phyloP scores from a whole-genome alignment of 305 asterid genomes.

The Fraxinus latifolia region DNA sequence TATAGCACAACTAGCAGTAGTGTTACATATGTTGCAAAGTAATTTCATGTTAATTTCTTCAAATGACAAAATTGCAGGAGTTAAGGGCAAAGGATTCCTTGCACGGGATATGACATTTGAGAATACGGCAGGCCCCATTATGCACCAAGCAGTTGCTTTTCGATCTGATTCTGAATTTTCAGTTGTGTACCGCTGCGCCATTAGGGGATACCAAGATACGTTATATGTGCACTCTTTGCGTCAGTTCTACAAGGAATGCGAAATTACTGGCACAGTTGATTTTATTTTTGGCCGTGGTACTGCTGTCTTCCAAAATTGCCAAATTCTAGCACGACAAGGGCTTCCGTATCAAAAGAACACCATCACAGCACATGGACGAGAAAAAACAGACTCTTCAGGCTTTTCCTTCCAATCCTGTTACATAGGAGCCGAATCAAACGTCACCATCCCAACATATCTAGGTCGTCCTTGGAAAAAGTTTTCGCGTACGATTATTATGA shows the following conservation, averaged over 20 bases:
- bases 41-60: neutral
- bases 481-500: slow-evolving; percentile 54
- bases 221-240: slow-evolving; percentile 56
- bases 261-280: slow-evolving; percentile 59
- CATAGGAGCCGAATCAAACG: slow-evolving; percentile 41
- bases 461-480: slow-evolving; percentile 73
- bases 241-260: slow-evolving; percentile 59
- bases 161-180: slow-evolving; percentile 62
- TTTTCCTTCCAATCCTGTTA: slow-evolving; percentile 56
- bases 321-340: slow-evolving; percentile 46
- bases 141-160: slow-evolving; percentile 67
- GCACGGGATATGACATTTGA: slow-evolving; percentile 64
- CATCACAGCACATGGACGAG: slow-evolving; percentile 69
- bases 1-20: neutral
- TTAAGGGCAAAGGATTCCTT: slow-evolving; percentile 57
- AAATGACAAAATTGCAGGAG: slow-evolving; percentile 40
- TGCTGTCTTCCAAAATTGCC: slow-evolving; percentile 49
- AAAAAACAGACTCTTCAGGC: slow-evolving; percentile 48
- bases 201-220: slow-evolving; percentile 66
- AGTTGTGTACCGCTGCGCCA: slow-evolving; percentile 48
- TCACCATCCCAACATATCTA: slow-evolving; percentile 42
- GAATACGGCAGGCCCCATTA: slow-evolving; percentile 66
- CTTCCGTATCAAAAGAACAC: slow-evolving; percentile 52
- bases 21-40: neutral
- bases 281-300: slow-evolving; percentile 66